Conservation (phyloP, 345 rosid species). For the Eucalyptus caleyi region DNA sequence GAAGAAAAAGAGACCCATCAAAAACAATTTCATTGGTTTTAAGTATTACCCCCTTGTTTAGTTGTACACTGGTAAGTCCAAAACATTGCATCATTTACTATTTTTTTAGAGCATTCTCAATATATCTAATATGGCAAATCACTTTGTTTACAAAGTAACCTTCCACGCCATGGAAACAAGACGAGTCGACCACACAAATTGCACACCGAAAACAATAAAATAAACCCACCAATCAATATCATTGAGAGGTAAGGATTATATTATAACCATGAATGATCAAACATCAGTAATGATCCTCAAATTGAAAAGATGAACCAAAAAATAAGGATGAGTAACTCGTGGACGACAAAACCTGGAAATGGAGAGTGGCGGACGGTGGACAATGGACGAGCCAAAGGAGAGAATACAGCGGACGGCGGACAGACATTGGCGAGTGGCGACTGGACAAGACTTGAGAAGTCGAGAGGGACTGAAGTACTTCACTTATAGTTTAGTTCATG, state of each 20-base stretch:
- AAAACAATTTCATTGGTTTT: fast-evolving
- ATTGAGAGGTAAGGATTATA: background rate
- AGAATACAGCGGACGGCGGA: background rate
- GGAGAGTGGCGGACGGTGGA: background rate
- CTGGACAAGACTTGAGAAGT: background rate
- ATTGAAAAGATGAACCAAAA: background rate
- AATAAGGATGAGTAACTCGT: background rate
- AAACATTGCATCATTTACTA: background rate
- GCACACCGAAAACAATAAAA: background rate
- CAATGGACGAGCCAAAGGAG: background rate
- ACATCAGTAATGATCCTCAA: background rate
- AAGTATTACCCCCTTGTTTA: background rate
- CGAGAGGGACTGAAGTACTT: background rate
- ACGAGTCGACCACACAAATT: background rate
- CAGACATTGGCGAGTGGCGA: background rate
- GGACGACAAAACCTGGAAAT: background rate
- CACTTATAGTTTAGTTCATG: background rate
- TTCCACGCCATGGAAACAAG: background rate
- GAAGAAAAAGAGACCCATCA: background rate
- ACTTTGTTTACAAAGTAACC: background rate
- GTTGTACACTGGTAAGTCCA: background rate
- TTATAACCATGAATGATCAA: background rate
- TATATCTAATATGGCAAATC: background rate
- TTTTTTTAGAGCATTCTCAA: background rate
- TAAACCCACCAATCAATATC: background rate